Evolutionary conservation across 768 basidiomycete genomes (phyloP).

Genomic region (Lactifluus subvellereus): DNA sequence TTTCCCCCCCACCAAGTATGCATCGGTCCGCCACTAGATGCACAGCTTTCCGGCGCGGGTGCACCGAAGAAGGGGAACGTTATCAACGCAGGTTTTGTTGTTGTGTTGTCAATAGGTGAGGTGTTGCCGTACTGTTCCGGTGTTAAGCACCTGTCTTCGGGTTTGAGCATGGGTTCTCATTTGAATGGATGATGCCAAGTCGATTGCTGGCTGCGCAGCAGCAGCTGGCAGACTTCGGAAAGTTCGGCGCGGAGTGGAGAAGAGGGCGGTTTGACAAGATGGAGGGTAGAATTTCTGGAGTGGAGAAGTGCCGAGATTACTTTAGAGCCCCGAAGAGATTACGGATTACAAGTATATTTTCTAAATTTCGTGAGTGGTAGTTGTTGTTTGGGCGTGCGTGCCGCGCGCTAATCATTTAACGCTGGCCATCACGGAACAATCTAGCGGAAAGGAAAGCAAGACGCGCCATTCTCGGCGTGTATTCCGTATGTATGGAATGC

Average conservation of each 20-base stretch:
- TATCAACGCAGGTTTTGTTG: neutral
- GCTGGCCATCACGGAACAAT: constrained; percentile 19
- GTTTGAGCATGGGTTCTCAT: constrained; percentile 6
- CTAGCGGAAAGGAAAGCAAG: constrained; percentile 12
- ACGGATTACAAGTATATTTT: neutral
- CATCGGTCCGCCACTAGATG: neutral
- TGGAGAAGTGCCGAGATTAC: constrained; percentile 15
- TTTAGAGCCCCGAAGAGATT: constrained; percentile 1
- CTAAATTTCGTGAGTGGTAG: neutral
- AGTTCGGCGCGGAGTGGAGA: constrained; percentile 9
- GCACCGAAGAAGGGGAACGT: neutral
- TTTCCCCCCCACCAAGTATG: neutral
- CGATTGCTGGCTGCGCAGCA: neutral
- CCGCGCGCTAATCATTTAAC: constrained; percentile 17
- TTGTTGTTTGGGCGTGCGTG: neutral
- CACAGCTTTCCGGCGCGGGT: neutral
- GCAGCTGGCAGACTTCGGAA: constrained; percentile 18
- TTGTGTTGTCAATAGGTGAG: neutral
- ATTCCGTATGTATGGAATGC: constrained; percentile 2
- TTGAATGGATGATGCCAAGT: neutral
- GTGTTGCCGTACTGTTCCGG: constrained; percentile 1
- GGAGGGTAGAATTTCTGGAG: neutral
- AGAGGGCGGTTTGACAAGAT: neutral
- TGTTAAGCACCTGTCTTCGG: neutral
- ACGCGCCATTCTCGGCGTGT: constrained; percentile 12